Evolutionary conservation across 495 filamentous ascomycete genomes (phyloP).

Genomic region (Xylaria grammica): DNA sequence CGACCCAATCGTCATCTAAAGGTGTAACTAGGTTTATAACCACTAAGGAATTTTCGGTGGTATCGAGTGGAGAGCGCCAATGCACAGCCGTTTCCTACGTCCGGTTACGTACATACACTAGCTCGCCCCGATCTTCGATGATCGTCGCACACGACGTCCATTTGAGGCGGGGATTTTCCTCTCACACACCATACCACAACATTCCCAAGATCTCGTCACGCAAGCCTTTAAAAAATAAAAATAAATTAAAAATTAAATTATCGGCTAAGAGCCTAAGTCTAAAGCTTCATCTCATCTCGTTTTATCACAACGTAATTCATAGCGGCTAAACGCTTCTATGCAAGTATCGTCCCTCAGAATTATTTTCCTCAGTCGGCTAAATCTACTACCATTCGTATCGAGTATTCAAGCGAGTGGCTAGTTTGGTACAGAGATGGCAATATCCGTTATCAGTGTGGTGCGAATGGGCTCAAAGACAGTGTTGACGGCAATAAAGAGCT

Average conservation of each 20-base stretch:
- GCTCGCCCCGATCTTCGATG: conserved; percentile 2
- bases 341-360: background rate
- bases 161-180: conserved; percentile 6
- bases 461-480: no score
- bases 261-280: no score
- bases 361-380: no score
- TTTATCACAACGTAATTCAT: conserved; percentile 10
- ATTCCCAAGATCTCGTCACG: conserved; percentile 4
- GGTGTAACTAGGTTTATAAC: background rate
- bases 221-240: no score
- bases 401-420: no score
- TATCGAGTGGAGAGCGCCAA: conserved; percentile 13
- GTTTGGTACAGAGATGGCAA: no score
- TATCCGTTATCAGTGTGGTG: no score
- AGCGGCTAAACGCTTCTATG: background rate
- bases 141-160: conserved; percentile 2
- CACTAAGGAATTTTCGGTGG: background rate
- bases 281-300: no score
- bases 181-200: background rate
- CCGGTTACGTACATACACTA: background rate
- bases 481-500: no score
- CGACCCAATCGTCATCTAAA: background rate
- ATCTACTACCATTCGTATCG: no score
- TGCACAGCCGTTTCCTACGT: conserved; percentile 1
- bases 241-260: no score